Base-by-base conservation (phyloP, 2,329 filamentous ascomycete species). In the Cladophialophora bantiana region DNA sequence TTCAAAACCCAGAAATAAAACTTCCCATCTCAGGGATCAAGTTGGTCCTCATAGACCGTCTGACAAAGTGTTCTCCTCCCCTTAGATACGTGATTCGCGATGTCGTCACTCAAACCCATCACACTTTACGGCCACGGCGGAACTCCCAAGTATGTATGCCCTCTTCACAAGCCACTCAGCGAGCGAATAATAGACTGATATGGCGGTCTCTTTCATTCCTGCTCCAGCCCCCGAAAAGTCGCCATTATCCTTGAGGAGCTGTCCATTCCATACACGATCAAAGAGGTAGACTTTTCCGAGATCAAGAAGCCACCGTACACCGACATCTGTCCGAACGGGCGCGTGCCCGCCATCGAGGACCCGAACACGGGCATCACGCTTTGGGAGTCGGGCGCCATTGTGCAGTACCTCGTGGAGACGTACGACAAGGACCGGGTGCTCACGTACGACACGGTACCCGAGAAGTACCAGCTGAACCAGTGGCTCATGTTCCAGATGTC, bases 371-470 rank as follows among this genome's bases (percentile, higher is more conserved):
- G 66, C 9, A 68, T 82, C 57, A 80, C 77, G 0, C 65, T 82
- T 2, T 82, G 80, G 80, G 80, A 83, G 65, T 80, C 79, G n/a
- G 80, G 79, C 50, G 80, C 81, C 54, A 82, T 82, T 61, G 62
- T 81, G 68, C 75, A 81, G 67, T 83, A 82, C 66, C 75, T 83
- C 1, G 64, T 82, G 34, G 81, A 82, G 35, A 74, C 69, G 13
- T 82, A 84, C 75, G 82, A 84, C 71, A 78, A 70, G n/a, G 72
- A 78, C 0, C 69, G 75, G 40, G 76, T 75, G 53, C 64, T 83
- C 34, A 78, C 75, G 48, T 82, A 79, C 69, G 18, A 59, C 6
- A 56, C 71, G 0, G 74, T 72, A 4, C 73, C 76, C 2, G 80
- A 83, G 45, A 74, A 73, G 56, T 80, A 78, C 67, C 73, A 76